Conservation (phyloP, 2,329 filamentous ascomycete species). For the Sporothrix sp. region DNA sequence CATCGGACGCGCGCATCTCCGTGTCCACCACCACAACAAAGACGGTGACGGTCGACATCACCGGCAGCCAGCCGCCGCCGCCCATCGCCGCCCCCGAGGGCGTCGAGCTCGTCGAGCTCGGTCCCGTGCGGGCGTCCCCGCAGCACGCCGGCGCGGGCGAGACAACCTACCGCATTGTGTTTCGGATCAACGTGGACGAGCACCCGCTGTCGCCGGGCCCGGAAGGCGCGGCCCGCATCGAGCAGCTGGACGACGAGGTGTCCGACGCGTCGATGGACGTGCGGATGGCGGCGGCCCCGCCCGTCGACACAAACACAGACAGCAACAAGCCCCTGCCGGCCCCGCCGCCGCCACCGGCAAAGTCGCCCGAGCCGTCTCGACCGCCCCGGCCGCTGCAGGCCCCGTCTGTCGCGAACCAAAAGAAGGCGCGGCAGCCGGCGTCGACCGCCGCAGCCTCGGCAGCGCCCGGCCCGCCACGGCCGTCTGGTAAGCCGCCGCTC, state of each 20-base stretch:
- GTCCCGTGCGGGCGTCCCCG: constrained; percentile 17
- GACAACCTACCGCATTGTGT: constrained; percentile 47
- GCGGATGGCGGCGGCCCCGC: too few relatives aligned
- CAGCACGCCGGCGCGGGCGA: neutral
- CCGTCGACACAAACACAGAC: too few relatives aligned
- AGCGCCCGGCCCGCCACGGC: neutral
- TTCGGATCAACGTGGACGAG: constrained; percentile 29
- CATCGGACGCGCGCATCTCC: constrained; percentile 46
- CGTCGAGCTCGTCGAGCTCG: constrained; percentile 48
- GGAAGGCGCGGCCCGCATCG: constrained; percentile 8
- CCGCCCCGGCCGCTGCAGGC: constrained; percentile 3
- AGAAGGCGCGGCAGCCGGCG: constrained; percentile 32
- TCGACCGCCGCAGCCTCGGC: constrained; percentile 7
- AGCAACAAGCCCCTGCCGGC: neutral
- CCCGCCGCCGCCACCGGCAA: neutral
- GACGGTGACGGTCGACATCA: constrained; percentile 55
- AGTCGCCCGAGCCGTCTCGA: constrained; percentile 2
- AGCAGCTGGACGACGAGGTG: constrained; percentile 23
- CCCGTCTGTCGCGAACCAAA: constrained; percentile 34
- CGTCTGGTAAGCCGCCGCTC: constrained; percentile 15
- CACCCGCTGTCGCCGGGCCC: neutral
- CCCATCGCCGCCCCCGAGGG: constrained; percentile 47
- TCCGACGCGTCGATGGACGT: constrained; percentile 12
- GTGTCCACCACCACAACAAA: constrained; percentile 51
- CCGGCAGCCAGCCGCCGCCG: constrained; percentile 41